Conservation (phyloP, 805 yeast species). For the Wickerhamomyces rabaulensis region DNA sequence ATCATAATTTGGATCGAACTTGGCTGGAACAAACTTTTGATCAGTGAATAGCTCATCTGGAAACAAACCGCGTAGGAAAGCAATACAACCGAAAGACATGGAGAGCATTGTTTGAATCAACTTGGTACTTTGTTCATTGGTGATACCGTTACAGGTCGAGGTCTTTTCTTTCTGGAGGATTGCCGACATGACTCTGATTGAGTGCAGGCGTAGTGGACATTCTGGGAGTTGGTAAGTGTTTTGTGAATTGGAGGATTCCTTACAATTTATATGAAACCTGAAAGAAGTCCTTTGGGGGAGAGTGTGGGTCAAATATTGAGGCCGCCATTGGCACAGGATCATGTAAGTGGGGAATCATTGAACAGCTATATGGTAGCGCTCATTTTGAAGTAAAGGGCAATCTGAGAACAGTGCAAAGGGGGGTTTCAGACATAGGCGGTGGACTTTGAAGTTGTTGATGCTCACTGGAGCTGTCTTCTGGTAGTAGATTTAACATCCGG, state of each 20-base stretch:
- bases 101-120: slow-evolving; percentile 42
- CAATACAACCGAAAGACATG: slow-evolving; percentile 53
- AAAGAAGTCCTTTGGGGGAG: too few species aligned
- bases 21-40: slow-evolving; percentile 37
- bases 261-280: too few species aligned
- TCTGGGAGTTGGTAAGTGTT: too few species aligned
- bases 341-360: too few species aligned
- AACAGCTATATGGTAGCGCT: too few species aligned
- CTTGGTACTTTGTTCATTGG: slow-evolving; percentile 38
- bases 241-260: not conserved
- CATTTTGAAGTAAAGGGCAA: too few species aligned
- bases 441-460: not conserved
- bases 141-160: slow-evolving; percentile 11
- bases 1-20: slow-evolving; percentile 24
- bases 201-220: too few species aligned
- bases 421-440: not conserved
- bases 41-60: slow-evolving; percentile 50
- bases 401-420: not conserved
- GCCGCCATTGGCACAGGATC: not conserved
- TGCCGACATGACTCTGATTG: too few species aligned
- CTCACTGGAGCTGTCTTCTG: too few species aligned
- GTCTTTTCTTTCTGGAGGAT: not conserved
- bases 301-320: not conserved
- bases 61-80: slow-evolving; percentile 52
- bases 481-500: not conserved